Conservation (phyloP, 2,329 filamentous ascomycete genomes). For the Seiridium unicorne region DNA sequence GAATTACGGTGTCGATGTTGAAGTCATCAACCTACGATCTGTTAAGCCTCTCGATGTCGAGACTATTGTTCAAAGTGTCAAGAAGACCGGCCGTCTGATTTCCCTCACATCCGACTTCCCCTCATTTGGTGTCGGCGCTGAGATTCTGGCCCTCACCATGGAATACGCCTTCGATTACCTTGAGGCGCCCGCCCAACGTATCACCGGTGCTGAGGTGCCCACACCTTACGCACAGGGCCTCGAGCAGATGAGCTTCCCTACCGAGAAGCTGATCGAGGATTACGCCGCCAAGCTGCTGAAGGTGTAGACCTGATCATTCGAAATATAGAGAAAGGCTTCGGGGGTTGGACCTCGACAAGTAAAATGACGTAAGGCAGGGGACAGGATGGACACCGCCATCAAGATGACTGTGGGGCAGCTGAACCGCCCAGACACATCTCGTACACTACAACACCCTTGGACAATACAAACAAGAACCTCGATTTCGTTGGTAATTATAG, state of each 20-base stretch:
- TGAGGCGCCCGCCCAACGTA: slow-evolving; percentile 85
- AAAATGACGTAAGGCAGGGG: neutral
- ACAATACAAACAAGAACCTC: slow-evolving; percentile 5
- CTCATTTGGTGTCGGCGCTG: slow-evolving; percentile 86
- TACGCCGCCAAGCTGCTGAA: slow-evolving; percentile 84
- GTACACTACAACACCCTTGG: neutral
- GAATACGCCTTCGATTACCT: slow-evolving; percentile 99
- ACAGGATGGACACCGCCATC: neutral
- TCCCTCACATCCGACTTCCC: slow-evolving; percentile 95
- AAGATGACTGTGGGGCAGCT: neutral
- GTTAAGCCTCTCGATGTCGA: slow-evolving; percentile 96
- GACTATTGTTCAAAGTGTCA: slow-evolving; percentile 92
- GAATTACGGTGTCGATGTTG: slow-evolving; percentile 92
- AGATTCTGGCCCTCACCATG: slow-evolving; percentile 92
- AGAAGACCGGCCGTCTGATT: slow-evolving; percentile 95
- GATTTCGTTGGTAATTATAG: slow-evolving; percentile 8
- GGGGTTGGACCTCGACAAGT: neutral
- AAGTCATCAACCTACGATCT: slow-evolving; percentile 97
- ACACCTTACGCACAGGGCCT: slow-evolving; percentile 92
- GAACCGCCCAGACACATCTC: neutral
- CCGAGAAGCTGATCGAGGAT: slow-evolving; percentile 80
- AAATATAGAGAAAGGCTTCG: neutral
- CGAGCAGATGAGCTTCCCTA: slow-evolving; percentile 94
- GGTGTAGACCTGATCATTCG: slow-evolving; percentile 18
- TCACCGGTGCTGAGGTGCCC: slow-evolving; percentile 95